Evolutionary conservation across 2,329 filamentous ascomycete genomes (phyloP).

Genomic region (Colletotrichum phormii): DNA sequence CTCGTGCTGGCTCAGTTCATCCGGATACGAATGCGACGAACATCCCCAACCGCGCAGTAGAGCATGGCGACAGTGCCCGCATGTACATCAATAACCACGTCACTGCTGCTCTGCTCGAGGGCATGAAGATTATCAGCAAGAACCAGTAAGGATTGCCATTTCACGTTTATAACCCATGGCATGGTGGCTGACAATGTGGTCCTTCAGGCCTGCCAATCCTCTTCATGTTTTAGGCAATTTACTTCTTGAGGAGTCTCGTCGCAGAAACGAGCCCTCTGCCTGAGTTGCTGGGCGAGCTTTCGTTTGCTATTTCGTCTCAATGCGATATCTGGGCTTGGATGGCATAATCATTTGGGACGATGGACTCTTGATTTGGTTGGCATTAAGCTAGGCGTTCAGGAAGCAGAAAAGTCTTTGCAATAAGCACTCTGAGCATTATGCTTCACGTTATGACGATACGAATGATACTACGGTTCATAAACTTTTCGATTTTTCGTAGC

Average conservation of each 20-base stretch:
- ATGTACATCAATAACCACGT: slow-evolving; percentile 80
- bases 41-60: slow-evolving; percentile 69
- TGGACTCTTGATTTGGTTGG: slow-evolving; percentile 3
- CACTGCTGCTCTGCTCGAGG: slow-evolving; percentile 75
- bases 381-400: slow-evolving; percentile 30
- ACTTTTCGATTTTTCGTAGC: slow-evolving; percentile 20
- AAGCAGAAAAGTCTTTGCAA: slow-evolving; percentile 16
- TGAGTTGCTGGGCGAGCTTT: neutral
- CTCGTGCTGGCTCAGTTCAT: slow-evolving; percentile 67
- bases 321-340: neutral
- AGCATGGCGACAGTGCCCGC: slow-evolving; percentile 76
- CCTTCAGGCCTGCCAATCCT: slow-evolving; percentile 71
- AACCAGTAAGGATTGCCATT: slow-evolving; percentile 69
- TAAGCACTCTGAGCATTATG: neutral
- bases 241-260: slow-evolving; percentile 70
- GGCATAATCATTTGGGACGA: neutral
- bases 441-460: slow-evolving; percentile 1
- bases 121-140: slow-evolving; percentile 78
- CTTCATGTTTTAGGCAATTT: slow-evolving; percentile 77
- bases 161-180: slow-evolving; percentile 1
- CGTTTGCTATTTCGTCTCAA: neutral
- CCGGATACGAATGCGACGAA: slow-evolving; percentile 61
- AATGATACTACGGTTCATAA: slow-evolving; percentile 25
- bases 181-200: slow-evolving; percentile 1
- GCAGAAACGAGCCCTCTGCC: slow-evolving; percentile 11